Conservation (phyloP, 73 alveolate genomes). For the Uronychia setigera region DNA sequence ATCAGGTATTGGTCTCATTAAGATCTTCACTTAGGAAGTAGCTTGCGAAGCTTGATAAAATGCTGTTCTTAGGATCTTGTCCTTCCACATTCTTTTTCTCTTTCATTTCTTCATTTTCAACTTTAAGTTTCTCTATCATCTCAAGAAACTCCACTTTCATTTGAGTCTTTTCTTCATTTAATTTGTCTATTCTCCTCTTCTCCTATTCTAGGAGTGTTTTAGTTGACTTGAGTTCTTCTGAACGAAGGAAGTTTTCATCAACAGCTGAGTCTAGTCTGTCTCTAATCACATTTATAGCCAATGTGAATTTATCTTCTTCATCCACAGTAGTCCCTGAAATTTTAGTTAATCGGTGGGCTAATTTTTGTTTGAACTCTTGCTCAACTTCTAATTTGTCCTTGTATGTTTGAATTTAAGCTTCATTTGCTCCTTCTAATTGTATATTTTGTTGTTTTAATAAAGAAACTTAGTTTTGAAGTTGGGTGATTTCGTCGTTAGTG, state of each 20-base stretch:
- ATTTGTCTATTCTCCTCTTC: background rate
- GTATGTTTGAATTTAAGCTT: background rate
- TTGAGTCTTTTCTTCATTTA: background rate
- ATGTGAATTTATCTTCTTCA: background rate
- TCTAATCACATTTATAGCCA: background rate
- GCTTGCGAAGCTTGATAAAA: too few species aligned
- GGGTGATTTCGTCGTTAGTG: background rate
- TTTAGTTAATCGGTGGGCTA: background rate
- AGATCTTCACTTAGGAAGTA: too few species aligned
- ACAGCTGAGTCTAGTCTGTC: background rate
- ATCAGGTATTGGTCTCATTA: too few species aligned
- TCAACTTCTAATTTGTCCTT: background rate
- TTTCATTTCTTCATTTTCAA: too few species aligned
- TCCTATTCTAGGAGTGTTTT: background rate
- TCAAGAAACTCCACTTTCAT: background rate
- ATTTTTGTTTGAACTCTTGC: background rate
- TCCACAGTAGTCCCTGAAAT: background rate
- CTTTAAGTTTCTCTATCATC: background rate
- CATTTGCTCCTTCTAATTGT: background rate
- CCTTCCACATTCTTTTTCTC: too few species aligned
- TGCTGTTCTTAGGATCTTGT: too few species aligned
- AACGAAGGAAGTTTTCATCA: background rate
- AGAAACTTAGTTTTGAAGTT: background rate
- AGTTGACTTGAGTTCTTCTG: background rate
- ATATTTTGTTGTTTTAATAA: background rate